A percentile compares a stretch with the other conserved stretches of the same genome.
phyloP scores from a whole-genome alignment of 2,329 filamentous ascomycete genomes.

The Madurella fahalii region DNA sequence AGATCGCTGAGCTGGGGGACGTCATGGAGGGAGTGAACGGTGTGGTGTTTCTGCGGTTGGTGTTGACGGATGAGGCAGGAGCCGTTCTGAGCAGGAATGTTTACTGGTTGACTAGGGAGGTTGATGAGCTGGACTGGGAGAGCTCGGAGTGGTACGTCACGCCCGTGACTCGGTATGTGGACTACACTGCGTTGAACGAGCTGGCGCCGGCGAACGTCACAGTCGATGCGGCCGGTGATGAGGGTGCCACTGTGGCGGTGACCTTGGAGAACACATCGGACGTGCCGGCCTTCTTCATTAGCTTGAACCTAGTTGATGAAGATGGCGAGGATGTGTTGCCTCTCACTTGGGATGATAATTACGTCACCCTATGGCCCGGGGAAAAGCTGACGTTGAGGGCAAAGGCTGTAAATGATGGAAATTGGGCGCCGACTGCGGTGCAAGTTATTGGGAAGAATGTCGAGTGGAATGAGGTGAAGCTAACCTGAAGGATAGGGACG shows the following conservation, averaged over 20 bases:
- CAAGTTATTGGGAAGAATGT: constrained; percentile 24
- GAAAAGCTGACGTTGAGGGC: constrained; percentile 43
- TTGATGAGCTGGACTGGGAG: constrained; percentile 52
- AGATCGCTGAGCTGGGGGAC: constrained; percentile 31
- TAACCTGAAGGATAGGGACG: not conserved
- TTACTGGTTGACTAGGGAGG: constrained; percentile 51
- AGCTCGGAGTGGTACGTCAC: constrained; percentile 57
- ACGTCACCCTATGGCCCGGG: constrained; percentile 55
- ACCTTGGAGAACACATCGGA: constrained; percentile 48
- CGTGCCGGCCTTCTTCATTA: constrained; percentile 55
- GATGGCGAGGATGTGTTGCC: constrained; percentile 45
- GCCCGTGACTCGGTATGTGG: constrained; percentile 47
- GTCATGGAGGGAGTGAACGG: constrained; percentile 32
- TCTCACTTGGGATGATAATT: constrained; percentile 59
- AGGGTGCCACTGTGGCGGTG: constrained; percentile 30
- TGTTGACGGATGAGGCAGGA: constrained; percentile 35
- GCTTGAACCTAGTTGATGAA: constrained; percentile 45
- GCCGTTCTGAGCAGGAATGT: constrained; percentile 51
- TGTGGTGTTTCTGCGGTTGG: constrained; percentile 48
- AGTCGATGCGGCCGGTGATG: constrained; percentile 22
- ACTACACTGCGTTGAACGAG: constrained; percentile 43
- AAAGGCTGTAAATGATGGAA: not conserved
- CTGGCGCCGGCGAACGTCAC: constrained; percentile 38
- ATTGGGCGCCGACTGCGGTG: constrained; percentile 8
- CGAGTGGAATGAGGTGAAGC: not conserved